Evolutionary conservation across 805 yeast genomes (phyloP).

Genomic region (Groenewaldozyma tartarivorans): DNA sequence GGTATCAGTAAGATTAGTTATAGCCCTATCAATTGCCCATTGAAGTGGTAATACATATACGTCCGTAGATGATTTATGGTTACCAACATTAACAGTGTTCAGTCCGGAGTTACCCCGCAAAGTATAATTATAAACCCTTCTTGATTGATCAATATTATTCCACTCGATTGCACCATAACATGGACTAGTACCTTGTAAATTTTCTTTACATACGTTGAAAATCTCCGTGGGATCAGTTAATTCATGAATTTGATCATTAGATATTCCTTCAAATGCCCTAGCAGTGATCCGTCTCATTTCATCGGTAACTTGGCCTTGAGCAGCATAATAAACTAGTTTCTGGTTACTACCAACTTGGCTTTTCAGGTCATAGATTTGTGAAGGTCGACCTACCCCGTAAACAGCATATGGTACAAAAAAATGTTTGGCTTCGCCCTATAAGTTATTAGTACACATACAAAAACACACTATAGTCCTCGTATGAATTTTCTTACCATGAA

Average conservation of each 20-base stretch:
- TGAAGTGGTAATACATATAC: constrained; percentile 26
- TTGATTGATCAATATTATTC: constrained; percentile 22
- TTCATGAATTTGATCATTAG: constrained; percentile 19
- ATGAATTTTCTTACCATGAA: constrained; percentile 21
- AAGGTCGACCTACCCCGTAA: constrained; percentile 25
- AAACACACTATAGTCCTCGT: neutral
- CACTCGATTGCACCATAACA: constrained; percentile 30
- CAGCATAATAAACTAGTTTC: constrained; percentile 21
- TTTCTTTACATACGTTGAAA: constrained; percentile 22
- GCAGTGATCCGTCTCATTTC: constrained; percentile 23
- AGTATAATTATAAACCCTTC: constrained; percentile 26
- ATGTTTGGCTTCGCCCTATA: constrained; percentile 24
- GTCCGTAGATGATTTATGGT: constrained; percentile 23
- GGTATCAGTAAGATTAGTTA: constrained; percentile 19
- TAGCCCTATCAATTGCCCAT: constrained; percentile 27
- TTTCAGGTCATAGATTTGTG: constrained; percentile 17
- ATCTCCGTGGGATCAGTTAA: constrained; percentile 19
- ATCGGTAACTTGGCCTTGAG: constrained; percentile 16
- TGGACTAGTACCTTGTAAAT: constrained; percentile 24
- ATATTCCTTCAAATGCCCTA: constrained; percentile 24
- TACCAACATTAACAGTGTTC: constrained; percentile 19
- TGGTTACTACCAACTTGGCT: constrained; percentile 21
- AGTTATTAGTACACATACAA: neutral
- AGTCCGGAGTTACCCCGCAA: constrained; percentile 28
- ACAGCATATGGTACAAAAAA: constrained; percentile 24